Conservation (phyloP, 441 rosid genomes). For the Pelargonium fulgidum region DNA sequence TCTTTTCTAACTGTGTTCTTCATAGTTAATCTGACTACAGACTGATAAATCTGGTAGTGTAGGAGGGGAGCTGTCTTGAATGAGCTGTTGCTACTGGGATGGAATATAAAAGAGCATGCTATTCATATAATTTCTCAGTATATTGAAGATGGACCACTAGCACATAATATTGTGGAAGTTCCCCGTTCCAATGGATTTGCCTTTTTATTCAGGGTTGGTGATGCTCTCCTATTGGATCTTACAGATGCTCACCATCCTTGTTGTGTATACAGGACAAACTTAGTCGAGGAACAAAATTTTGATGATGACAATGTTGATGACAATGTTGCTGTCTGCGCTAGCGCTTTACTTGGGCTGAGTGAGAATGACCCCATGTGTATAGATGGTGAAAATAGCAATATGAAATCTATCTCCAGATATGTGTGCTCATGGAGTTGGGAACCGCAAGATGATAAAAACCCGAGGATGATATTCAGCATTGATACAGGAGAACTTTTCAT, state of each 20-base stretch:
- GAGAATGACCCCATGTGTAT: conserved; percentile 99
- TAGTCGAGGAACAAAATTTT: conserved; percentile 64
- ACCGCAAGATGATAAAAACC: conserved; percentile 47
- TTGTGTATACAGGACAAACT: conserved; percentile 61
- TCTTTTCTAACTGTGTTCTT: conserved; percentile 20
- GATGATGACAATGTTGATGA: conserved; percentile 92
- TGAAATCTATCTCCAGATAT: conserved; percentile 47
- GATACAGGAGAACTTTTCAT: conserved; percentile 84
- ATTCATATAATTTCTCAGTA: conserved; percentile 44
- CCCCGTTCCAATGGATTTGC: conserved; percentile 82
- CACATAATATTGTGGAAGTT: conserved; percentile 76
- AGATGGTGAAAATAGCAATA: conserved; percentile 52
- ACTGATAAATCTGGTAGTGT: conserved; percentile 31
- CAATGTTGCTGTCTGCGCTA: conserved; percentile 93
- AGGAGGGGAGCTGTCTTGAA: conserved; percentile 66
- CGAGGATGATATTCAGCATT: conserved; percentile 69
- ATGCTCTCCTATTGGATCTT: conserved; percentile 92
- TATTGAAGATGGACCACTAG: conserved; percentile 72
- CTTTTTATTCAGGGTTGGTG: conserved; percentile 85
- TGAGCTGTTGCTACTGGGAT: conserved; percentile 60
- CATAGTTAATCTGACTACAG: conserved; percentile 22
- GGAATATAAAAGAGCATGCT: conserved; percentile 57
- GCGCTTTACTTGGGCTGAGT: conserved; percentile 60
- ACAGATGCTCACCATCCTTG: conserved; percentile 67
- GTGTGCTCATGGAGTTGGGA: conserved; percentile 97